A percentile compares a stretch with the other conserved stretches of the same genome.
These are phyloP conservation scores for Jatropha podagrica DNA, from an alignment of 441 rosid genomes.

Conservation along the genomic window DNA sequence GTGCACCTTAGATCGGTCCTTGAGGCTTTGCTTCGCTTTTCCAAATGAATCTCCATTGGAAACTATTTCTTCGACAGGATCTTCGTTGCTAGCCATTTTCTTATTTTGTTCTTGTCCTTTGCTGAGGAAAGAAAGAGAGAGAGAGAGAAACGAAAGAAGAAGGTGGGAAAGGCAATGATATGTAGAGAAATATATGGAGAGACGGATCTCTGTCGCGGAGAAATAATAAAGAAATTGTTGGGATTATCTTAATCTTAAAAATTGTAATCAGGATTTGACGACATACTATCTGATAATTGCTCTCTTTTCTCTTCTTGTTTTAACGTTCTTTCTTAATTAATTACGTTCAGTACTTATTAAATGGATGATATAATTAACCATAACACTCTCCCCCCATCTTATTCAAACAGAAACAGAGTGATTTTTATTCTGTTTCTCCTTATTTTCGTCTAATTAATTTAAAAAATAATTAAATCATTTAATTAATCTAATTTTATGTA, in stretches of 20 bases:
- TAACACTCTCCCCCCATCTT: too few relatives aligned
- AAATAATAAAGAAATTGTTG: not conserved
- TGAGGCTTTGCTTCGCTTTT: constrained; percentile 45
- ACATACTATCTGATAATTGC: not conserved
- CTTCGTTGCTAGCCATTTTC: constrained; percentile 51
- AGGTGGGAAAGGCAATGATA: not conserved
- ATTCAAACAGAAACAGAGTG: too few relatives aligned
- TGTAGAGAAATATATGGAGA: constrained; percentile 1
- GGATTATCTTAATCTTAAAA: not conserved
- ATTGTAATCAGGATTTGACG: not conserved
- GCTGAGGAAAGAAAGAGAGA: not conserved
- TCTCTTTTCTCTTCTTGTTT: too few relatives aligned
- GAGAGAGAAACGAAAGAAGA: not conserved
- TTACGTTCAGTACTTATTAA: too few relatives aligned
- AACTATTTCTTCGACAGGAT: constrained; percentile 39
- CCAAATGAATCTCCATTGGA: constrained; percentile 40
- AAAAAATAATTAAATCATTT: too few relatives aligned
- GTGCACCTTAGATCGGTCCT: constrained; percentile 69
- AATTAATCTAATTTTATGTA: too few relatives aligned
- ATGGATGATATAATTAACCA: too few relatives aligned
- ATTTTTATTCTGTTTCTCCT: too few relatives aligned
- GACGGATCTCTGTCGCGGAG: constrained; percentile 2
- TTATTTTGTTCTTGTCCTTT: not conserved
- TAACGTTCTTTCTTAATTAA: too few relatives aligned
- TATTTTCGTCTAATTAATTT: too few relatives aligned